Evolutionary conservation across 345 rosid genomes (phyloP).

Genomic region (Ceriops zippeliana): DNA sequence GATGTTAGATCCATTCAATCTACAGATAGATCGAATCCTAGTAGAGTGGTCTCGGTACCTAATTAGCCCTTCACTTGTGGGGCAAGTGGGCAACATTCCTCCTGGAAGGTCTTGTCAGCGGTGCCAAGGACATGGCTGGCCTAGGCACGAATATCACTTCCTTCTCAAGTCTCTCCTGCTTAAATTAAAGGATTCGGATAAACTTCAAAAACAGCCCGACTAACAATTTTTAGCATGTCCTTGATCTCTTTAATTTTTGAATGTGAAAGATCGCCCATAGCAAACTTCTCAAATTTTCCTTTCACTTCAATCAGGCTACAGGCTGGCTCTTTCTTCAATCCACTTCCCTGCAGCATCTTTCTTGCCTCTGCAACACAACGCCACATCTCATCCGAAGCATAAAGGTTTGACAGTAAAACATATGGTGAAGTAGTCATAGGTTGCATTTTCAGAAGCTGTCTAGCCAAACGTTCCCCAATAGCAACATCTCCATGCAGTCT

Average conservation of each 20-base stretch:
- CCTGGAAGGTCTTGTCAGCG: not conserved
- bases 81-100: not conserved
- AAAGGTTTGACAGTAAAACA: slow-evolving; percentile 54
- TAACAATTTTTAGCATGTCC: slow-evolving; percentile 29
- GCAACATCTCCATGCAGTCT: slow-evolving; percentile 44
- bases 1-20: not conserved
- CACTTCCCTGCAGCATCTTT: slow-evolving; percentile 53
- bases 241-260: slow-evolving; percentile 41
- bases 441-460: slow-evolving; percentile 40
- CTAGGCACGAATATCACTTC: slow-evolving; percentile 3
- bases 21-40: not conserved
- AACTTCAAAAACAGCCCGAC: slow-evolving; percentile 26
- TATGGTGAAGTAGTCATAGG: slow-evolving; percentile 49
- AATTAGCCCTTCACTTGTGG: not conserved
- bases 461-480: slow-evolving; percentile 44
- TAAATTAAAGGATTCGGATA: not conserved
- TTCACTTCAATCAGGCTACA: slow-evolving; percentile 49
- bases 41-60: not conserved
- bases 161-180: not conserved
- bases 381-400: slow-evolving; percentile 64
- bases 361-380: slow-evolving; percentile 49
- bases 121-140: not conserved
- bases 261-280: slow-evolving; percentile 44
- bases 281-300: slow-evolving; percentile 44
- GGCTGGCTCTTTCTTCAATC: slow-evolving; percentile 58